phyloP scores from a whole-genome alignment of 2,329 filamentous ascomycete genomes.

The Verticillium nonalfalfae region DNA sequence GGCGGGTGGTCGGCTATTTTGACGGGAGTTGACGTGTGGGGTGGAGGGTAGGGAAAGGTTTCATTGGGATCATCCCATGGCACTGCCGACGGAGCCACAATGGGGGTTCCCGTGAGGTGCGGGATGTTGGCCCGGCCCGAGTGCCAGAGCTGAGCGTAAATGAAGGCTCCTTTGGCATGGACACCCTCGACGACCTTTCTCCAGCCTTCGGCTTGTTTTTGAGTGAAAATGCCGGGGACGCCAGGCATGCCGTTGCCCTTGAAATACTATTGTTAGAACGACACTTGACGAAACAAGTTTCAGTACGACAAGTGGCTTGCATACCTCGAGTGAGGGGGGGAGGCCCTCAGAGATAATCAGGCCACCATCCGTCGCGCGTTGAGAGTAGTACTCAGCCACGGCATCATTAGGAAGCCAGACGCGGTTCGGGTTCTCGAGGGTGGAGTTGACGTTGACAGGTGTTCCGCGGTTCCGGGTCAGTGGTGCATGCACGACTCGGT shows the following conservation, averaged over 20 bases:
- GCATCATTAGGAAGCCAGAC: conserved; percentile 39
- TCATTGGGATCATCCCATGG: conserved; percentile 37
- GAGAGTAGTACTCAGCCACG: conserved; percentile 34
- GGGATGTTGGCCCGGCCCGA: conserved; percentile 31
- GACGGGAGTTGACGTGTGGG: conserved; percentile 24
- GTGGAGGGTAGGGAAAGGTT: conserved; percentile 25
- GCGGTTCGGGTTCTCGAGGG: conserved; percentile 37
- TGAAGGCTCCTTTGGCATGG: conserved; percentile 52
- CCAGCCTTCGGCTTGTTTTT: conserved; percentile 51
- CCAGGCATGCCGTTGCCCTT: conserved; percentile 30
- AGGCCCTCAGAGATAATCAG: conserved; percentile 38
- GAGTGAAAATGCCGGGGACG: conserved; percentile 51
- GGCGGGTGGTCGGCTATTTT: conserved; percentile 25
- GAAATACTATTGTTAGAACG: background rate
- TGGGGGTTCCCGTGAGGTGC: conserved; percentile 25
- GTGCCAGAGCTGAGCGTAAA: conserved; percentile 56
- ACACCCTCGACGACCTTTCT: conserved; percentile 52
- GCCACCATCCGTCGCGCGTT: conserved; percentile 33
- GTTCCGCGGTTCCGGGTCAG: conserved; percentile 47
- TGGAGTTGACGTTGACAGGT: conserved; percentile 32
- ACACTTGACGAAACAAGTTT: background rate
- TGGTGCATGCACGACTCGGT: conserved; percentile 45
- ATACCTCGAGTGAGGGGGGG: conserved; percentile 35
- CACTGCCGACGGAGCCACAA: conserved; percentile 31
- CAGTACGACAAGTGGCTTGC: conserved; percentile 2